Evolutionary conservation across 2,329 filamentous ascomycete genomes (phyloP).

Genomic region (Esteya vermicola): DNA sequence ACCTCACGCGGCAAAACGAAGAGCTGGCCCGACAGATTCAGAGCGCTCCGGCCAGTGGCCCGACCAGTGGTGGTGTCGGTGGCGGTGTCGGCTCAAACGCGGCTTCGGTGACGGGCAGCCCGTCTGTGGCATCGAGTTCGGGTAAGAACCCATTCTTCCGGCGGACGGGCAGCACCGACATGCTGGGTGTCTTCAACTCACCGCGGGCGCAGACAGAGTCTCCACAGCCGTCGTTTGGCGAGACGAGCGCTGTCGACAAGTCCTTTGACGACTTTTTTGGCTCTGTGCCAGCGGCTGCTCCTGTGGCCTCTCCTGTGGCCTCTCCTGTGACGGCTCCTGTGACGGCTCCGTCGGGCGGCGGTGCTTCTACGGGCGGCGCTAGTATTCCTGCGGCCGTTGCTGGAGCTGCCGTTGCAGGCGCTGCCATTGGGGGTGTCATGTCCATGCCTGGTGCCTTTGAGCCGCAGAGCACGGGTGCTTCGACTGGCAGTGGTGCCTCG

Average conservation of each 20-base stretch:
- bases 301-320: conserved; percentile 15
- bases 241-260: conserved; percentile 39
- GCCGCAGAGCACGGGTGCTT: conserved; percentile 43
- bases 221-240: conserved; percentile 26
- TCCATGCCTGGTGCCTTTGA: too few species aligned
- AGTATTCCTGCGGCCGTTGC: too few species aligned
- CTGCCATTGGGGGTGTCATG: too few species aligned
- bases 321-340: not conserved
- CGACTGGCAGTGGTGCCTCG: conserved; percentile 35
- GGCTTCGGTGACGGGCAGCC: conserved; percentile 42
- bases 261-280: conserved; percentile 83
- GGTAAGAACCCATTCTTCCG: conserved; percentile 95
- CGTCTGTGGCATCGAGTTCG: conserved; percentile 52
- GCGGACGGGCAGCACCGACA: conserved; percentile 46
- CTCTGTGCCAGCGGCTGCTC: conserved; percentile 26
- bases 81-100: conserved; percentile 11
- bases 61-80: not conserved
- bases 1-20: conserved; percentile 48
- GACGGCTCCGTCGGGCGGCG: too few species aligned
- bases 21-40: conserved; percentile 37
- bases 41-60: conserved; percentile 21
- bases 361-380: conserved; percentile 18
- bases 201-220: conserved; percentile 14
- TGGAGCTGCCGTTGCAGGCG: too few species aligned
- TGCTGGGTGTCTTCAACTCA: conserved; percentile 38